Percentiles rank a stretch among this genome's conserved stretches.
phyloP scores from a whole-genome alignment of 2,329 filamentous ascomycete genomes.

The Colletotrichum cuscutae region DNA sequence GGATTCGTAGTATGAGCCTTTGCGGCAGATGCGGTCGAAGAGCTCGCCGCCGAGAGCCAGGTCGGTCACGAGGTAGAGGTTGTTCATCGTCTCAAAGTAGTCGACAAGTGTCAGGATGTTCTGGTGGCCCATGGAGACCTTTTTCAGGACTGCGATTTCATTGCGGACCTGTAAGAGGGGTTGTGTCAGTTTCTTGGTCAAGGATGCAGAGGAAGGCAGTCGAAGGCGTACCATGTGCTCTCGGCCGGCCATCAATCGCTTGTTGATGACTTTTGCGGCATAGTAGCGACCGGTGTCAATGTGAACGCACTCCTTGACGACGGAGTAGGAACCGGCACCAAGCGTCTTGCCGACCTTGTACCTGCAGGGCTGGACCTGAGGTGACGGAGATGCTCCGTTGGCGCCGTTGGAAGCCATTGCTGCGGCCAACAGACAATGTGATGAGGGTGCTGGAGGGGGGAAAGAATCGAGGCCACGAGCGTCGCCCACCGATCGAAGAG shows the following conservation, averaged over 20 bases:
- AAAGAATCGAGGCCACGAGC: slow-evolving; percentile 5
- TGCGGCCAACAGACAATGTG: background rate
- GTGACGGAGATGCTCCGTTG: slow-evolving; percentile 42
- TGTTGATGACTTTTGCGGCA: slow-evolving; percentile 99
- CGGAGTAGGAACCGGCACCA: slow-evolving; percentile 95
- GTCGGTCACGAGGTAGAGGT: slow-evolving; percentile 97
- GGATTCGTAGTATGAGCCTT: slow-evolving; percentile 97
- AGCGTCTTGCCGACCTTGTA: slow-evolving; percentile 99
- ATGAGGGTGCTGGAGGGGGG: background rate
- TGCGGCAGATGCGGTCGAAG: slow-evolving; percentile 98
- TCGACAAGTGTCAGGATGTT: slow-evolving; percentile 98
- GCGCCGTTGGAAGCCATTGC: slow-evolving; percentile 35
- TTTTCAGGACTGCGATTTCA: slow-evolving; percentile 96
- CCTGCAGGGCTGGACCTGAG: slow-evolving; percentile 90
- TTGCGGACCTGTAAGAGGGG: slow-evolving; percentile 79
- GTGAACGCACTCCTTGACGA: slow-evolving; percentile 98
- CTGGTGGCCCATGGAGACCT: slow-evolving; percentile 98
- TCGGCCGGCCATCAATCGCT: slow-evolving; percentile 94
- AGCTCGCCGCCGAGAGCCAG: slow-evolving; percentile 95
- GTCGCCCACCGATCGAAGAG: slow-evolving; percentile 18
- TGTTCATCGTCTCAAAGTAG: slow-evolving; percentile 99
- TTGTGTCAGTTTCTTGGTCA: slow-evolving; percentile 10
- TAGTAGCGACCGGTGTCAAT: slow-evolving; percentile 98
- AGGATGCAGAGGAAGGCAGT: background rate
- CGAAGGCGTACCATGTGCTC: slow-evolving; percentile 87